Conservation (phyloP, 108 stramenopile species). For the Cylindrotheca fusiformis region DNA sequence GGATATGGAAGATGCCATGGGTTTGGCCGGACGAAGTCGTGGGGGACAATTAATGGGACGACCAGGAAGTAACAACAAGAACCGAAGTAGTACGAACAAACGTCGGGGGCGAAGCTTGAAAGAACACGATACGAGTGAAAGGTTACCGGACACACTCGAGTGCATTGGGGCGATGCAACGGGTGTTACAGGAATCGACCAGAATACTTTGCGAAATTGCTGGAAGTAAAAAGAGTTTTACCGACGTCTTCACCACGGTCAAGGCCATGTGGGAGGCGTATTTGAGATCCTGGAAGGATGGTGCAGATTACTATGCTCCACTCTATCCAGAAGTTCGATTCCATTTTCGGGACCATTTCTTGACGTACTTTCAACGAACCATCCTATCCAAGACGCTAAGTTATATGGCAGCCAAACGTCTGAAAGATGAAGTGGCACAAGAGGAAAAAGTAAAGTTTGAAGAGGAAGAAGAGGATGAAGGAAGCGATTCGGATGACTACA, state of each 20-base stretch:
- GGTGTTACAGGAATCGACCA: slow-evolving; percentile 39
- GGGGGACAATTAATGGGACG: slow-evolving; percentile 16
- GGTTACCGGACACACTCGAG: slow-evolving; percentile 42
- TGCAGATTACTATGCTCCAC: slow-evolving; percentile 34
- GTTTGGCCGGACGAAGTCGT: slow-evolving; percentile 30
- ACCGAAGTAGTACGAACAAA: background rate
- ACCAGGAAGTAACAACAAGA: slow-evolving; percentile 3
- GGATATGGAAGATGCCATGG: slow-evolving; percentile 52
- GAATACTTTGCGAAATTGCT: slow-evolving; percentile 13
- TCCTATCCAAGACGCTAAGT: slow-evolving; percentile 34
- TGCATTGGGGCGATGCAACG: slow-evolving; percentile 55
- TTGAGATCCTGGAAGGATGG: slow-evolving; percentile 58
- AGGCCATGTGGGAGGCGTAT: slow-evolving; percentile 59
- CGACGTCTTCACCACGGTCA: slow-evolving; percentile 15
- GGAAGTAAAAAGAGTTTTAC: slow-evolving; percentile 4
- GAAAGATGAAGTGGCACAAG: slow-evolving; percentile 23
- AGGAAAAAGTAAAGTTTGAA: background rate
- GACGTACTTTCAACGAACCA: background rate
- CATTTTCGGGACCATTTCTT: slow-evolving; percentile 71
- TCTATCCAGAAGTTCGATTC: slow-evolving; percentile 68
- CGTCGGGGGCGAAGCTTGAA: background rate
- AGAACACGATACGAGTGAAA: background rate
- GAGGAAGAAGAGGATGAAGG: background rate
- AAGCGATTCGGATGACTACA: background rate
- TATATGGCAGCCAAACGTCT: slow-evolving; percentile 35